These are phyloP conservation scores for Poronia punctata DNA, from an alignment of 495 filamentous ascomycete species.

Conservation along the genomic window DNA sequence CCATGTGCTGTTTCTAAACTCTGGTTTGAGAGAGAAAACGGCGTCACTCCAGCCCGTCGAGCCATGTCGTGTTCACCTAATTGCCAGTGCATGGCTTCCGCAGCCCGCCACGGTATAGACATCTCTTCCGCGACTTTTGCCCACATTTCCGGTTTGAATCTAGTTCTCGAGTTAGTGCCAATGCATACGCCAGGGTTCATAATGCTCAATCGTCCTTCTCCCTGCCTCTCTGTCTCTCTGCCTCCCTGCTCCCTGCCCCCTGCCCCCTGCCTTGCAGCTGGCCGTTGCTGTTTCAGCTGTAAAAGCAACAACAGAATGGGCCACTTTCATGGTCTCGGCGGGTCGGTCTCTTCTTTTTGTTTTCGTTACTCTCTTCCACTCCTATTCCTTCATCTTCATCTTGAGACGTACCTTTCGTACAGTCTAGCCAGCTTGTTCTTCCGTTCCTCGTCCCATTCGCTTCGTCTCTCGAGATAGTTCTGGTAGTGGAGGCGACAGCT, in stretches of 20 bases:
- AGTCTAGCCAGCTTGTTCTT: slow-evolving; percentile 93
- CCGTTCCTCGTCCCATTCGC: slow-evolving; percentile 93
- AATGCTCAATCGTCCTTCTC: background rate
- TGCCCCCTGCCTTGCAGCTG: no score
- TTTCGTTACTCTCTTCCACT: slow-evolving; percentile 19
- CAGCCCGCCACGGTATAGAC: slow-evolving; percentile 91
- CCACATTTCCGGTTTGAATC: slow-evolving; percentile 98
- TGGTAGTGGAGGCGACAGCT: slow-evolving; percentile 94
- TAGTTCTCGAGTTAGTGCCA: slow-evolving; percentile 31
- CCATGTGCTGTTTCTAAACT: slow-evolving; percentile 50
- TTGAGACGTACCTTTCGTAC: slow-evolving; percentile 76
- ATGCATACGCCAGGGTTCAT: no score
- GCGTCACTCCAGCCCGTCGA: slow-evolving; percentile 73
- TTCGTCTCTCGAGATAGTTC: slow-evolving; percentile 86
- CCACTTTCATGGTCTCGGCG: background rate
- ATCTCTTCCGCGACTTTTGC: slow-evolving; percentile 87
- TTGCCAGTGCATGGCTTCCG: slow-evolving; percentile 98
- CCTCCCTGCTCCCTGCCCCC: no score
- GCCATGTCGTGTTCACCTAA: slow-evolving; percentile 91
- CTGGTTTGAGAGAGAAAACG: slow-evolving; percentile 62
- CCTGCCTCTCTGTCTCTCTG: no score
- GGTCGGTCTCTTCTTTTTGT: slow-evolving; percentile 3
- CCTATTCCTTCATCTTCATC: background rate
- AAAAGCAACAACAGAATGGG: background rate
- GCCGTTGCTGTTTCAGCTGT: no score